Conservation (phyloP, 208 protist species). For the Trichomonas tenax region DNA sequence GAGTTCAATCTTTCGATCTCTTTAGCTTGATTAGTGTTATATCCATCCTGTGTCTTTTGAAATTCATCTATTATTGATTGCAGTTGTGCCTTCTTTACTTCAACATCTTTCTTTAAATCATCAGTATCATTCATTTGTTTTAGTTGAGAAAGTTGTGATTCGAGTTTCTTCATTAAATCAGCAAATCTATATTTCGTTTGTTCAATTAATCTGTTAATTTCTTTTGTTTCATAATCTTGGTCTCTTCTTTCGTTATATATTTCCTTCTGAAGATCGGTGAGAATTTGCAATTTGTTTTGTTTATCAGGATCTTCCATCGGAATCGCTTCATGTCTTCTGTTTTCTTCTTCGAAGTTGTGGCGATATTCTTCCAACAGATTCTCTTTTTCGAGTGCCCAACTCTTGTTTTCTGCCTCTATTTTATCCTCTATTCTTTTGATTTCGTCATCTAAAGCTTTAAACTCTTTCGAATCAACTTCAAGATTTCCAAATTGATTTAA, state of each 20-base stretch:
- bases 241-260: neutral
- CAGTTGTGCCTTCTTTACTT: neutral
- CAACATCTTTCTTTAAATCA: neutral
- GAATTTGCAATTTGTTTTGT: neutral
- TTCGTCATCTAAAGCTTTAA: neutral
- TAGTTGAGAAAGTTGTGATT: neutral
- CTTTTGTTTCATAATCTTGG: neutral
- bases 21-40: neutral
- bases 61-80: neutral
- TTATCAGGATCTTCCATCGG: neutral
- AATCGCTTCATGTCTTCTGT: too few species aligned
- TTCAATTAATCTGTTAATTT: neutral
- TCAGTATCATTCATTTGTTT: neutral
- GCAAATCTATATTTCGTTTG: neutral
- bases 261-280: neutral
- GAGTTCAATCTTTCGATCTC: neutral
- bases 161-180: neutral
- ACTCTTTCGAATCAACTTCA: neutral
- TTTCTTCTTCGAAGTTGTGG: neutral
- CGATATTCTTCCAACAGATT: neutral
- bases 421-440: neutral
- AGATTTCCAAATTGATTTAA: neutral
- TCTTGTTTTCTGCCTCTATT: neutral
- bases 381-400: neutral
- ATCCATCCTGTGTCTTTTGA: neutral